phyloP scores from a whole-genome alignment of 2,329 filamentous ascomycete species.

The Pestalotiopsis sp. region DNA sequence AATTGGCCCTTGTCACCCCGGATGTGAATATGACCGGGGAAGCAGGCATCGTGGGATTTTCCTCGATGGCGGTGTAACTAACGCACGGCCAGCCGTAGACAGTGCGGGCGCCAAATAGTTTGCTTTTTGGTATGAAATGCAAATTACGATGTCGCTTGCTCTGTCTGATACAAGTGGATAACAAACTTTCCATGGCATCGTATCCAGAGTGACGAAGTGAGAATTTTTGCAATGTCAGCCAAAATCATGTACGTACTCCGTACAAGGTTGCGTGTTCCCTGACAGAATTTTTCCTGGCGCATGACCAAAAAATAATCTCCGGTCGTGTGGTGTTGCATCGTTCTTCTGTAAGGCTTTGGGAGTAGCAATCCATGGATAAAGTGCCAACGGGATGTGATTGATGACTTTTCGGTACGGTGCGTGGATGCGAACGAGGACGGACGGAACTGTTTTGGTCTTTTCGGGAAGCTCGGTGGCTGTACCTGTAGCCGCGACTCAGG shows the following conservation, averaged over 20 bases:
- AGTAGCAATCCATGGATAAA: not conserved
- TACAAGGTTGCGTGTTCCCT: not conserved
- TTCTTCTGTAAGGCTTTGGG: not conserved
- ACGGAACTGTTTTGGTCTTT: not conserved
- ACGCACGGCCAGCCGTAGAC: not conserved
- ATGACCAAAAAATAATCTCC: not conserved
- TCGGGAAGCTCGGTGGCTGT: not conserved
- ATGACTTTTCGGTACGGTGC: not conserved
- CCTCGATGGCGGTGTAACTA: not conserved
- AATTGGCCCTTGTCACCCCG: not conserved
- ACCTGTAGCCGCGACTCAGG: not conserved
- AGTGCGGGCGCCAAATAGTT: not conserved
- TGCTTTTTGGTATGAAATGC: not conserved
- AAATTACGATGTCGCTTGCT: not conserved
- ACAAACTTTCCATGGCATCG: not conserved
- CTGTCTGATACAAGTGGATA: not conserved
- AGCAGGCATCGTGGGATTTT: not conserved
- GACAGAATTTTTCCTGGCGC: not conserved
- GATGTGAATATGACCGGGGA: not conserved
- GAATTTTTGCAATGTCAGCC: not conserved
- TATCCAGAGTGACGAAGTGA: not conserved
- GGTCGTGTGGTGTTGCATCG: not conserved
- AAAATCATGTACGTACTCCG: not conserved
- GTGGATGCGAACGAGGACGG: not conserved
- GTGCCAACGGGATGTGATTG: not conserved